These are phyloP conservation scores for Passiflora organensis DNA, from an alignment of 345 rosid genomes.

Conservation along the genomic window DNA sequence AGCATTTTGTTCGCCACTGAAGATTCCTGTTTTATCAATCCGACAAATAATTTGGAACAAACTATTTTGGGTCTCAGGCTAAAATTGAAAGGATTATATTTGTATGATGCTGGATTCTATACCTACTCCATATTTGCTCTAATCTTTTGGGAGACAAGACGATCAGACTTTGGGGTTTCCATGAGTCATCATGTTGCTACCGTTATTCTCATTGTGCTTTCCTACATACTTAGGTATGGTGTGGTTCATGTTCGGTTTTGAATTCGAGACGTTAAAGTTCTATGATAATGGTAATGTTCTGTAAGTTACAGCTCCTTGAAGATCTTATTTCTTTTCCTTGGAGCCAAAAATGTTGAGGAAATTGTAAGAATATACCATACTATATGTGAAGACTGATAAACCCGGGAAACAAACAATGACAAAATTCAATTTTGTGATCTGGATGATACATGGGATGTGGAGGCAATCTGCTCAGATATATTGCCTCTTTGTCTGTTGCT, in stretches of 20 bases:
- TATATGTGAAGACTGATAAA: no score
- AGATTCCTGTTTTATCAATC: constrained; percentile 8
- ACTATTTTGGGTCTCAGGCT: constrained; percentile 48
- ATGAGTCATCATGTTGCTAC: constrained; percentile 97
- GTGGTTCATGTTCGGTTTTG: no score
- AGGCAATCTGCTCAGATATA: not conserved
- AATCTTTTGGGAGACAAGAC: constrained; percentile 97
- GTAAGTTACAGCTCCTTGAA: not conserved
- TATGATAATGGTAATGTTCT: not conserved
- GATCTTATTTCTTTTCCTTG: constrained; percentile 1
- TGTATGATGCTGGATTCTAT: constrained; percentile 96
- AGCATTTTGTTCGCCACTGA: not conserved
- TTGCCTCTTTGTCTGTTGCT: constrained; percentile 4
- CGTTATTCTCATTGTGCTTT: constrained; percentile 65
- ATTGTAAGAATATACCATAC: no score
- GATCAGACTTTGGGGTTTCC: constrained; percentile 97
- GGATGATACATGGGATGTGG: no score
- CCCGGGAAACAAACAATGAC: no score
- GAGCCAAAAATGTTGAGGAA: not conserved
- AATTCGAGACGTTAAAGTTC: no score
- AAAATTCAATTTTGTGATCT: no score
- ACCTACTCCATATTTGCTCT: constrained; percentile 92
- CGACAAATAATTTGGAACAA: not conserved
- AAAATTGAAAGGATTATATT: constrained; percentile 75
- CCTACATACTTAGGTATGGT: constrained; percentile 82